A percentile compares a stretch with the other conserved stretches of the same genome.
phyloP scores from a whole-genome alignment of 148 eudicot species.

The Chenopodium album region DNA sequence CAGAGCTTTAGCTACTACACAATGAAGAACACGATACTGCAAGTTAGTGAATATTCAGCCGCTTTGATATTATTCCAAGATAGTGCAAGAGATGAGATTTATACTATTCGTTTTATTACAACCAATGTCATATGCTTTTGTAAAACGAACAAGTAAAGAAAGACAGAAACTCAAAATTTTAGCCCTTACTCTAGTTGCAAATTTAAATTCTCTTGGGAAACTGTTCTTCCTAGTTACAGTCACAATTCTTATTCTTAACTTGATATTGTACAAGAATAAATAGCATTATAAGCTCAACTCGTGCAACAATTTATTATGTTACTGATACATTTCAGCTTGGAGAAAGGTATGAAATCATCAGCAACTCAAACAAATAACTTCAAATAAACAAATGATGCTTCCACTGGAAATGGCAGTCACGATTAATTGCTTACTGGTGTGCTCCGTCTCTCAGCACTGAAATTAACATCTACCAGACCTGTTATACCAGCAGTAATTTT shows the following conservation, averaged over 20 bases:
- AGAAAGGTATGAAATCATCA: not conserved
- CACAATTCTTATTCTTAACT: not conserved
- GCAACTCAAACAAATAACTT: not conserved
- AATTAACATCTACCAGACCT: slow-evolving; percentile 70
- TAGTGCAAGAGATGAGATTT: too few species aligned
- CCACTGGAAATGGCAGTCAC: not conserved
- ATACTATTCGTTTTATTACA: too few species aligned
- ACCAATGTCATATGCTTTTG: too few species aligned
- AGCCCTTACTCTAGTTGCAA: not conserved
- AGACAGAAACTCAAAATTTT: not conserved
- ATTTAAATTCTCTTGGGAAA: not conserved
- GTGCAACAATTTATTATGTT: not conserved
- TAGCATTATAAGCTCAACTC: not conserved
- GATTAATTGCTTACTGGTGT: slow-evolving; percentile 33
- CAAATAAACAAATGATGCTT: not conserved
- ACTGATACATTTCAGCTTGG: not conserved
- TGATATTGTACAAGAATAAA: not conserved
- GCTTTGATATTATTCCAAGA: too few species aligned
- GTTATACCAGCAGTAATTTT: slow-evolving; percentile 87
- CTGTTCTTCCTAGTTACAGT: not conserved
- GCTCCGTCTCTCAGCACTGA: slow-evolving; percentile 54
- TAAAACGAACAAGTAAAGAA: too few species aligned
- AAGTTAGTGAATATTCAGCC: too few species aligned
- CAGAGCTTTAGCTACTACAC: too few species aligned
- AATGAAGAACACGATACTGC: too few species aligned